phyloP scores from a whole-genome alignment of 768 basidiomycete species.

The Melanogaster broomeanus region DNA sequence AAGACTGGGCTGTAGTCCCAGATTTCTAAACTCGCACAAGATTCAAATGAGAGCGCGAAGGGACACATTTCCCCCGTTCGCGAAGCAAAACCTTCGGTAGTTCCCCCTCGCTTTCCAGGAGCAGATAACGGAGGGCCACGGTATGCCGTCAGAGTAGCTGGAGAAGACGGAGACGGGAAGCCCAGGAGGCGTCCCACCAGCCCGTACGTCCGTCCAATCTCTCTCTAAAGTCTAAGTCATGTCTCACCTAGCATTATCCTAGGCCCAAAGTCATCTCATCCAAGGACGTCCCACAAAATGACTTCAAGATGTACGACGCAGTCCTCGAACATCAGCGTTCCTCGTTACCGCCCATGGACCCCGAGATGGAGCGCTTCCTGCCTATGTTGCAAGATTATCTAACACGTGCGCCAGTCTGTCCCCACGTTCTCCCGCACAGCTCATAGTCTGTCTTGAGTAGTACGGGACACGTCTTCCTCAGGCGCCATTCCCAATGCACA shows the following conservation, averaged over 20 bases:
- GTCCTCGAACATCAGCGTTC: conserved; percentile 44
- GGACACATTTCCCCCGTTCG: conserved; percentile 15
- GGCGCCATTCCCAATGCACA: background rate
- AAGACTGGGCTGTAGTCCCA: conserved; percentile 43
- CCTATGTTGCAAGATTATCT: conserved; percentile 76
- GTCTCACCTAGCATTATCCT: background rate
- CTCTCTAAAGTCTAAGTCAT: background rate
- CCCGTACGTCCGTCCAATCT: conserved; percentile 39
- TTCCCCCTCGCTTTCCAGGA: conserved; percentile 22
- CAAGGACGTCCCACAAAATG: conserved; percentile 45
- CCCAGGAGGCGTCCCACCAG: conserved; percentile 35
- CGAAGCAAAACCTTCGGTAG: conserved; percentile 10
- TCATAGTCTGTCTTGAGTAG: conserved; percentile 14
- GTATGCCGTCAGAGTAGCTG: conserved; percentile 47
- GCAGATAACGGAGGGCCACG: conserved; percentile 44
- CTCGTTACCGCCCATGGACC: conserved; percentile 39
- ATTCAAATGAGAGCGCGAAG: conserved; percentile 26
- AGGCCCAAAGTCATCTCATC: conserved; percentile 60
- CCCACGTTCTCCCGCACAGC: background rate
- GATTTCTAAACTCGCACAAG: conserved; percentile 54
- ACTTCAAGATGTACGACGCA: conserved; percentile 76
- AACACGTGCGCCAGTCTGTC: conserved; percentile 46
- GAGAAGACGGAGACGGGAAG: conserved; percentile 2
- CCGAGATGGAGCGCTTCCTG: conserved; percentile 76
- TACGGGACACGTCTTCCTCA: conserved; percentile 25